Percentiles rank a stretch among this genome's conserved stretches.
Conservation (phyloP, 78 protist genomes). For the Dictyostelium firmibasis region DNA sequence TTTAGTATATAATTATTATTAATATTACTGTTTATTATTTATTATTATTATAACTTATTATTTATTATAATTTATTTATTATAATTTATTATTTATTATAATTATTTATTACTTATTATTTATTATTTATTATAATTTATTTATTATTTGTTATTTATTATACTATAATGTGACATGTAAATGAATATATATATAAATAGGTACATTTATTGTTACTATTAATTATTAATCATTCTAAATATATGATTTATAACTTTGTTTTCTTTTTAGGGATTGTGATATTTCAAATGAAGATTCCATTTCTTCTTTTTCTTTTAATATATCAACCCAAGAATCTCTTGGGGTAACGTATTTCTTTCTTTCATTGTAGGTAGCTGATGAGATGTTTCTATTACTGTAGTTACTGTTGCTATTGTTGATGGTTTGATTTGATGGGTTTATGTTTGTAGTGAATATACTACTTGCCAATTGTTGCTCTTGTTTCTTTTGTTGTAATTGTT, state of each 20-base stretch:
- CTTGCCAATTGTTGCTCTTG: not conserved
- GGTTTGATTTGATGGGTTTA: not conserved
- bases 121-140: not conserved
- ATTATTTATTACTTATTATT: not conserved
- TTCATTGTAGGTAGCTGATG: not conserved
- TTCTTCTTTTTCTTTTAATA: constrained; percentile 40
- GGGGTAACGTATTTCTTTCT: constrained; percentile 79
- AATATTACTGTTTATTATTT: not conserved
- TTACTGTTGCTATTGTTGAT: not conserved
- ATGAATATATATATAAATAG: not conserved
- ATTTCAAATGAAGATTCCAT: constrained; percentile 37
- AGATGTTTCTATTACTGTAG: not conserved
- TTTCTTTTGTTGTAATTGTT: not conserved
- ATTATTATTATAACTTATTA: not conserved
- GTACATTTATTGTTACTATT: not conserved
- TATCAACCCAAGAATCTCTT: constrained; percentile 69
- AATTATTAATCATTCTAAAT: not conserved
- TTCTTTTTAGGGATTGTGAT: constrained; percentile 37
- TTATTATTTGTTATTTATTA: not conserved
- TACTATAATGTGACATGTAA: not conserved
- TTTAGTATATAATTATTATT: not conserved
- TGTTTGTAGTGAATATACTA: not conserved
- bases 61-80: not conserved
- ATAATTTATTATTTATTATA: not conserved
- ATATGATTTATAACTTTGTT: constrained; percentile 8